Evolutionary conservation across 345 rosid genomes (phyloP).

Genomic region (Boechera retrofracta): DNA sequence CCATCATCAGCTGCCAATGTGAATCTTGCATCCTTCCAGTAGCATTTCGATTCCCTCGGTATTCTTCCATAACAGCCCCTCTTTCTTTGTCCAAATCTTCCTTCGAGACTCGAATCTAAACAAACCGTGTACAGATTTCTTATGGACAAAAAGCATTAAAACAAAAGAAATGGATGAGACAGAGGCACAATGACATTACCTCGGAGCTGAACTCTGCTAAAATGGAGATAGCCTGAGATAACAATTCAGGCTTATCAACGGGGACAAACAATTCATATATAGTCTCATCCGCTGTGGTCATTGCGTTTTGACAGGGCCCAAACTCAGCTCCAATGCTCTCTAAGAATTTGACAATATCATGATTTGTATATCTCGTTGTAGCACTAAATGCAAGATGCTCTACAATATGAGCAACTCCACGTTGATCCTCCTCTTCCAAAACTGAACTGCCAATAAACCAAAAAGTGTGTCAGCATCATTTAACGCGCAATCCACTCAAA

Average conservation of each 20-base stretch:
- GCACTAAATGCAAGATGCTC: constrained; percentile 98
- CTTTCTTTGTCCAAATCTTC: constrained; percentile 92
- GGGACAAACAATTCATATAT: constrained; percentile 91
- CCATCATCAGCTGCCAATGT: constrained; percentile 87
- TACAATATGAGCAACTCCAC: constrained; percentile 93
- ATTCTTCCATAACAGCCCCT: constrained; percentile 96
- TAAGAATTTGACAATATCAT: constrained; percentile 85
- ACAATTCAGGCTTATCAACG: constrained; percentile 65
- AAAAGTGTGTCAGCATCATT: constrained; percentile 47
- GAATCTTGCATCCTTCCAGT: constrained; percentile 90
- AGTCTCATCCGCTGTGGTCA: constrained; percentile 89
- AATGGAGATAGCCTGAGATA: constrained; percentile 83
- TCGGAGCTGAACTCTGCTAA: constrained; percentile 89
- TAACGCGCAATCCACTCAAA: constrained; percentile 3
- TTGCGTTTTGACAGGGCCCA: constrained; percentile 95
- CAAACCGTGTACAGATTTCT: constrained; percentile 4
- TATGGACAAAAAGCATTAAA: neutral
- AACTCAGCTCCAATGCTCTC: constrained; percentile 97
- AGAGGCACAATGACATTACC: constrained; percentile 51
- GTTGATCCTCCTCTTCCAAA: constrained; percentile 95
- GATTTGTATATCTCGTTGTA: constrained; percentile 79
- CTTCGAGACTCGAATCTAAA: constrained; percentile 78
- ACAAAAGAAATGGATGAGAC: neutral
- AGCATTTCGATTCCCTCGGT: constrained; percentile 82
- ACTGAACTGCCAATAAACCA: constrained; percentile 85